These are phyloP conservation scores for Cardiospermum halicacabum DNA, from an alignment of 345 rosid species.

Conservation along the genomic window DNA sequence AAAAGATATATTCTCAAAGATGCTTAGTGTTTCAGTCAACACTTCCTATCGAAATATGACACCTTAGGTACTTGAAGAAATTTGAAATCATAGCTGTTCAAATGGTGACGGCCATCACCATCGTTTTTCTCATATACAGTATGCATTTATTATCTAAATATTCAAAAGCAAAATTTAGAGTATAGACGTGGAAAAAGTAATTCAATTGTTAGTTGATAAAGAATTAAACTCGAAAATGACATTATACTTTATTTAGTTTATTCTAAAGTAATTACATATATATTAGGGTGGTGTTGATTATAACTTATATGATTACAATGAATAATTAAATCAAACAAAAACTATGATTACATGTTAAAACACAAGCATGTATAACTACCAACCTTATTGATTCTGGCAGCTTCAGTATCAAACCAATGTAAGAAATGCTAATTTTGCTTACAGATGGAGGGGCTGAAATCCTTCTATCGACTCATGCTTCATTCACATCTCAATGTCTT, in stretches of 20 bases:
- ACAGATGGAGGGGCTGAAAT: background rate
- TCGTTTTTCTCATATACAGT: too few species aligned
- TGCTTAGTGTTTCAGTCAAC: too few species aligned
- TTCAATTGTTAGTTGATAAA: too few species aligned
- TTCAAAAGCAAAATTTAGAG: too few species aligned
- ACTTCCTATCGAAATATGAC: too few species aligned
- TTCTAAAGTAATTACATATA: background rate
- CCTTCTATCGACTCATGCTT: background rate
- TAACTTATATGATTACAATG: background rate
- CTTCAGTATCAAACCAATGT: background rate
- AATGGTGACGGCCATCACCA: too few species aligned
- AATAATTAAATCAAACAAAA: background rate
- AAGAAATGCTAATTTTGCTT: background rate
- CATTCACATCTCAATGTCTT: constrained; percentile 88
- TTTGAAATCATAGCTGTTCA: too few species aligned
- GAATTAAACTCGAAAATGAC: too few species aligned
- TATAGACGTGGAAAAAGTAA: too few species aligned
- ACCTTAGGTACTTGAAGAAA: too few species aligned
- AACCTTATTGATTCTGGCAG: background rate
- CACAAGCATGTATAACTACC: background rate
- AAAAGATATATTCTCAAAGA: too few species aligned
- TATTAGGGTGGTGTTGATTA: background rate
- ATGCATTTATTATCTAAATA: too few species aligned
- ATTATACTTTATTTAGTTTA: background rate
- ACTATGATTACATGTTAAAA: background rate